Percentiles rank a stretch among this genome's conserved stretches.
These are phyloP conservation scores for Dentipellis sp. DNA, from an alignment of 768 basidiomycete species.

Conservation along the genomic window DNA sequence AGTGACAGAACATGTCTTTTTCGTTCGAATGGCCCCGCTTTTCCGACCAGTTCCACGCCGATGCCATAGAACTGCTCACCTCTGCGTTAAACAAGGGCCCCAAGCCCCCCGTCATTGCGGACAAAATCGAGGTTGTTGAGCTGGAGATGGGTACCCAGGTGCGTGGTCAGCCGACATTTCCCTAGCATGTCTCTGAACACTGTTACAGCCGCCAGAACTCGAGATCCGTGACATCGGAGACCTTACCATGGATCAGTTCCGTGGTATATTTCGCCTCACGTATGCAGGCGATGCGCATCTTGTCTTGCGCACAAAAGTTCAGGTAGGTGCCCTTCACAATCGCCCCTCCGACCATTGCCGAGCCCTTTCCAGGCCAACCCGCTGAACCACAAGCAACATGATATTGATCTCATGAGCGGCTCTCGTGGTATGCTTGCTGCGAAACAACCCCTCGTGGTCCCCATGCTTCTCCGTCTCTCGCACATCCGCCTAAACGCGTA, in stretches of 20 bases:
- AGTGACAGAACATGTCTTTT: slow-evolving; percentile 56
- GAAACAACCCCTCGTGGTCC: slow-evolving; percentile 90
- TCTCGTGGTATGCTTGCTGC: slow-evolving; percentile 88
- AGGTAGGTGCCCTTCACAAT: slow-evolving; percentile 39
- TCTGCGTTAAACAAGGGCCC: slow-evolving; percentile 95
- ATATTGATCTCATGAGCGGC: slow-evolving; percentile 78
- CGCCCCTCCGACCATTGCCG: not conserved
- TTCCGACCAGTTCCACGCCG: slow-evolving; percentile 91
- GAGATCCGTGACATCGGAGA: slow-evolving; percentile 98
- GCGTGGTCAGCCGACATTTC: slow-evolving; percentile 11
- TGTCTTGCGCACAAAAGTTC: slow-evolving; percentile 84
- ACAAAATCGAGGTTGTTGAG: slow-evolving; percentile 95
- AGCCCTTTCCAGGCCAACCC: slow-evolving; percentile 71
- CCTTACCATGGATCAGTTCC: slow-evolving; percentile 88
- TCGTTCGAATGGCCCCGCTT: slow-evolving; percentile 96
- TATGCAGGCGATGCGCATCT: slow-evolving; percentile 91
- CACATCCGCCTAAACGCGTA: slow-evolving; percentile 91
- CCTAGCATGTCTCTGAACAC: not conserved
- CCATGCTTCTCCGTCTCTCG: slow-evolving; percentile 96
- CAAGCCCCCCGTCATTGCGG: slow-evolving; percentile 96
- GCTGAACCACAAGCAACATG: slow-evolving; percentile 83
- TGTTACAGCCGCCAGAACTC: slow-evolving; percentile 80
- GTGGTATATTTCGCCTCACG: slow-evolving; percentile 92
- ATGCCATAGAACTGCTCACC: slow-evolving; percentile 95
- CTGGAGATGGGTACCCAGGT: slow-evolving; percentile 99